Percentiles rank a stretch among this genome's conserved stretches.
Evolutionary conservation across 2,329 filamentous ascomycete species (phyloP).

Genomic region (Microcyclospora pomicola): DNA sequence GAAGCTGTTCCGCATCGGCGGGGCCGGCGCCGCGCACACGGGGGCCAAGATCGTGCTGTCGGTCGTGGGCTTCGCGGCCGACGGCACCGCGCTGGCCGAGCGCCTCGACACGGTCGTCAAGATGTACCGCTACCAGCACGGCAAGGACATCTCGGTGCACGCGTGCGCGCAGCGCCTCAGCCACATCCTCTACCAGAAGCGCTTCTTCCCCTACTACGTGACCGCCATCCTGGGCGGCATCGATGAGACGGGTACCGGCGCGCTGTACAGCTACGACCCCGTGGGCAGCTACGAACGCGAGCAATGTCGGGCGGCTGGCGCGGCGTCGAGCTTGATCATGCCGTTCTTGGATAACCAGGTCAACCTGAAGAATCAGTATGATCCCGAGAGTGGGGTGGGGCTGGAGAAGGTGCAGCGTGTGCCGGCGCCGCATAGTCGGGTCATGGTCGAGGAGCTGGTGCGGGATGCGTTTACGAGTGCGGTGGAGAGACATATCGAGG

Average conservation of each 20-base stretch:
- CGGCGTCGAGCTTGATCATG: constrained; percentile 83
- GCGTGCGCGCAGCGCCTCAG: constrained; percentile 90
- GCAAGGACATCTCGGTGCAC: constrained; percentile 87
- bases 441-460: constrained; percentile 72
- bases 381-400: constrained; percentile 71
- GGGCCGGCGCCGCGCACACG: constrained; percentile 70
- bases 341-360: constrained; percentile 99
- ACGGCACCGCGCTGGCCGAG: constrained; percentile 87
- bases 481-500: constrained; percentile 97
- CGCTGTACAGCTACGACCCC: constrained; percentile 93
- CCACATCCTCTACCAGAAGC: constrained; percentile 91
- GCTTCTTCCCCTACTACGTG: constrained; percentile 98
- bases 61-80: constrained; percentile 89
- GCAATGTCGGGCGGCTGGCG: constrained; percentile 85
- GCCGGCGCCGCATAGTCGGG: constrained; percentile 52
- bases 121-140: constrained; percentile 97
- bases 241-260: constrained; percentile 87
- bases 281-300: constrained; percentile 96
- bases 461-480: constrained; percentile 97
- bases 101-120: constrained; percentile 89
- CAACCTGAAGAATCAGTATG: constrained; percentile 98
- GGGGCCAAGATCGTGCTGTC: constrained; percentile 80
- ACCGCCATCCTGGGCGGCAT: constrained; percentile 86
- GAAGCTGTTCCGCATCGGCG: constrained; percentile 95
- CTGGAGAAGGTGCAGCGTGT: constrained; percentile 63